phyloP scores from a whole-genome alignment of 1,139 yeast species.

The Debaryomyces subglobosus region DNA sequence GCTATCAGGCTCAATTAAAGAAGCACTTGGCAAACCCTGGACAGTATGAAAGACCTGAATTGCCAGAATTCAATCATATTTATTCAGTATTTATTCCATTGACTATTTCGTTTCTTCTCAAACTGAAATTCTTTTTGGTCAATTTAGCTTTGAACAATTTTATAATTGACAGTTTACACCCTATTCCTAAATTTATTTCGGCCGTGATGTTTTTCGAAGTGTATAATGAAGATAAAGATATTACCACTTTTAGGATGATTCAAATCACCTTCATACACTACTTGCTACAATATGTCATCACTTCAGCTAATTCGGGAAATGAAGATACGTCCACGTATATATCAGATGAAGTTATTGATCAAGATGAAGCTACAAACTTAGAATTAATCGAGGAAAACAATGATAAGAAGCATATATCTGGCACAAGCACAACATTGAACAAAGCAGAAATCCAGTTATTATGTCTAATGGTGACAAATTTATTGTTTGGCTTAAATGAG shows the following conservation, averaged over 20 bases:
- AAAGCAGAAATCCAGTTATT: conserved; percentile 43
- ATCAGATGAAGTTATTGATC: conserved; percentile 22
- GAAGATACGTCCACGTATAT: conserved; percentile 20
- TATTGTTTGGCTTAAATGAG: conserved; percentile 30
- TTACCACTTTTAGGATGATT: conserved; percentile 24
- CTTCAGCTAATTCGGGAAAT: conserved; percentile 32
- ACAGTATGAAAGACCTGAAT: conserved; percentile 20
- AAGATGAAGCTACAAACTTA: conserved; percentile 18
- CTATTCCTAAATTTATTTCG: conserved; percentile 33
- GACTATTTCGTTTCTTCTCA: conserved; percentile 24
- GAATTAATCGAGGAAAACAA: conserved; percentile 11
- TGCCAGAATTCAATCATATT: conserved; percentile 45
- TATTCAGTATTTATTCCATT: conserved; percentile 40
- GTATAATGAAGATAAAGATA: conserved; percentile 24
- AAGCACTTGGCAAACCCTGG: conserved; percentile 19
- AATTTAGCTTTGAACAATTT: conserved; percentile 44
- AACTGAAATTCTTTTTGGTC: conserved; percentile 29
- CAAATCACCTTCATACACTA: conserved; percentile 30
- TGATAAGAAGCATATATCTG: conserved; percentile 15
- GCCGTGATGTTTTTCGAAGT: conserved; percentile 33
- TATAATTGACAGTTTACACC: conserved; percentile 35
- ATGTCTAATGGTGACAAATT: conserved; percentile 31
- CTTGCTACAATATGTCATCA: conserved; percentile 27
- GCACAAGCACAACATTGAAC: conserved; percentile 28
- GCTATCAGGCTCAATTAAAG: conserved; percentile 26